phyloP scores from a whole-genome alignment of 2,329 filamentous ascomycete species.

The Ophiocordyceps sinensis region DNA sequence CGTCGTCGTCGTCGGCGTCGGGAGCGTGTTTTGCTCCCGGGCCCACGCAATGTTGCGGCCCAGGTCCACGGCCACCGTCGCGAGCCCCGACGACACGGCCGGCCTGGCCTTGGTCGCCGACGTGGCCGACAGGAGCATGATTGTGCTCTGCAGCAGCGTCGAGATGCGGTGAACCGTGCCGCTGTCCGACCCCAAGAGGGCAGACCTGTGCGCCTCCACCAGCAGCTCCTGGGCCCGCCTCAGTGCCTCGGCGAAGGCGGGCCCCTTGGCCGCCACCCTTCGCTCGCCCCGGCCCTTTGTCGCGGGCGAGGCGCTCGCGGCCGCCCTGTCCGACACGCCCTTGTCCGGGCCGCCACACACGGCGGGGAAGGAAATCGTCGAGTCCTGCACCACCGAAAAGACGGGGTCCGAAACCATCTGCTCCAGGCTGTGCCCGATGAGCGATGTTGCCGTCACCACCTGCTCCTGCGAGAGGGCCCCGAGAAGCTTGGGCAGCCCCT shows the following conservation, averaged over 20 bases:
- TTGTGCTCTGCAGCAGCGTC: constrained; percentile 47
- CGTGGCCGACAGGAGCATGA: constrained; percentile 51
- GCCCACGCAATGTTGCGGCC: constrained; percentile 55
- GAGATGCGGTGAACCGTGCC: constrained; percentile 48
- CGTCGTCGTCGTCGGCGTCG: constrained; percentile 7
- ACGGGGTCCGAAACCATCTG: constrained; percentile 68
- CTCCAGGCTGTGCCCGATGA: constrained; percentile 53
- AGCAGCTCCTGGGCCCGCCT: constrained; percentile 52
- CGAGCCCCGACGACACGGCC: constrained; percentile 37
- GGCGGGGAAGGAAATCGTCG: constrained; percentile 75
- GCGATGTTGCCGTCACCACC: constrained; percentile 51
- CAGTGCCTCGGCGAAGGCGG: constrained; percentile 43
- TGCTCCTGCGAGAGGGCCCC: constrained; percentile 32
- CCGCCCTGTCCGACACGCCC: constrained; percentile 18
- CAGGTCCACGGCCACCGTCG: constrained; percentile 51
- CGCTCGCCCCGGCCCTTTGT: constrained; percentile 13
- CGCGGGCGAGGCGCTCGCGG: constrained; percentile 20
- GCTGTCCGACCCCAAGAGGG: constrained; percentile 38
- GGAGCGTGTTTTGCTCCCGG: constrained; percentile 43
- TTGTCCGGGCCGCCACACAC: constrained; percentile 33
- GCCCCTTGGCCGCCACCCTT: constrained; percentile 16
- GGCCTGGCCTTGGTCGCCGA: constrained; percentile 29
- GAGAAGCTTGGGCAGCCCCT: constrained; percentile 25
- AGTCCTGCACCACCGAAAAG: constrained; percentile 83
- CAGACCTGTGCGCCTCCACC: constrained; percentile 45